phyloP scores from a whole-genome alignment of 495 filamentous ascomycete species.

The Pyrenula aspistea region DNA sequence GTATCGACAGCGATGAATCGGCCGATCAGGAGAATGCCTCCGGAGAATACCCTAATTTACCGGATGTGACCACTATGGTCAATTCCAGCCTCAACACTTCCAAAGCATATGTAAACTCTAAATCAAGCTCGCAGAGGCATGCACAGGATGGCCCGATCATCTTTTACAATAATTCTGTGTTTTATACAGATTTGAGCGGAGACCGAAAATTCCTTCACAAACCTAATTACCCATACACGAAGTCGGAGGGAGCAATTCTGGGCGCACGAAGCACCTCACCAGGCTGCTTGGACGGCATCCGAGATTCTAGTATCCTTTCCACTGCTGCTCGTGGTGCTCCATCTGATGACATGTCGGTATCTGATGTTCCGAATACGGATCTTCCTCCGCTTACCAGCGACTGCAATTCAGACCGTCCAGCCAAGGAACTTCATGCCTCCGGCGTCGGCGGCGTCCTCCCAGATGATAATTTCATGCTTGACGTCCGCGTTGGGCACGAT shows the following conservation, averaged over 20 bases:
- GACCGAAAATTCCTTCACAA: conserved; percentile 9
- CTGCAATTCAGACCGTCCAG: conserved; percentile 5
- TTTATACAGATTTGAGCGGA: conserved; percentile 68
- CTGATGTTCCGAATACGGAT: neutral
- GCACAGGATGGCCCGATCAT: conserved; percentile 61
- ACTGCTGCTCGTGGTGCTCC: conserved; percentile 25
- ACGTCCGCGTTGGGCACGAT: conserved; percentile 36
- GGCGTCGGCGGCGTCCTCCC: conserved; percentile 54
- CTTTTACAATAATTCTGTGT: conserved; percentile 62
- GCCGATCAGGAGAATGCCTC: conserved; percentile 21
- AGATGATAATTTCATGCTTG: conserved; percentile 53
- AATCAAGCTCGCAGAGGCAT: conserved; percentile 13
- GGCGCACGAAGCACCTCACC: neutral
- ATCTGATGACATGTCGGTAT: neutral
- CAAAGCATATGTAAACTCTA: conserved; percentile 18
- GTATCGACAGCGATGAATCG: conserved; percentile 24
- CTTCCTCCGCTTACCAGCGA: neutral
- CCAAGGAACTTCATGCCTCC: conserved; percentile 42
- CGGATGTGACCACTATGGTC: neutral
- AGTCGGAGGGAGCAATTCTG: conserved; percentile 3
- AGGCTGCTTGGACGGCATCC: conserved; percentile 6
- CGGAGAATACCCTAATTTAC: conserved; percentile 8
- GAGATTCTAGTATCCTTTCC: conserved; percentile 20
- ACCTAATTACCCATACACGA: conserved; percentile 11
- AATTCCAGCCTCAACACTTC: conserved; percentile 10